Base-by-base conservation (phyloP, 2,329 filamentous ascomycete genomes). In the Ceratocystis cubensis region DNA sequence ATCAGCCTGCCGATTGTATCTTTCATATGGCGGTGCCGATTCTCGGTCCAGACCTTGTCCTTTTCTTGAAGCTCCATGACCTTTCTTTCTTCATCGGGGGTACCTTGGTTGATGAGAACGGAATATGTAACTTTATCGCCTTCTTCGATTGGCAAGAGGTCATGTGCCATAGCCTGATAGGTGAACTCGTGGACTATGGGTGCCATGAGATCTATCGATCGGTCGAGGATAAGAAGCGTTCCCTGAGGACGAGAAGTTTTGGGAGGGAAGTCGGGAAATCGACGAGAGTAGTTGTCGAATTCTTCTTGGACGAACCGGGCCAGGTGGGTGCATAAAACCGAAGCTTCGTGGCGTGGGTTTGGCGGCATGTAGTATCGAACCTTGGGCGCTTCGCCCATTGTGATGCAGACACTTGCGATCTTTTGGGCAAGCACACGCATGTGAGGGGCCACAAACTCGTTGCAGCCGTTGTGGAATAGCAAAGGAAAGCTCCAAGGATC, bases 151-250 rank as follows among this genome's bases (percentile, higher is more conserved):
- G 88, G 88, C 37, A 99, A 78, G 7, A 99, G 79, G 73, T 99
- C 94, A 75, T 96, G 90, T 2, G 91, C 93, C 93, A 99, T 97
- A 63, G 94, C 91, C 76, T 99, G 94, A 74, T 97, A 99, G 13
- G 94, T 96, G 74, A 99, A 96, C 73, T 99, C 94, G 76, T 99
- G 94, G 3, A 97, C 74, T 10, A 97, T 77, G 0, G 94, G 94
- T 0, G 93, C 87, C 77, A 88, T 85, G 2, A 96, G 76, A 74
- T 99, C 94, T 88, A 99, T 94, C 6, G 91, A 90, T 69, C 94
- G 84, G 75, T 97, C 94, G 1, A 91, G 89, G 69, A 99, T 88
- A 72, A 96, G 80, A 0, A 99, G 82, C 0, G 91, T 84, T 48
- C 90, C 90, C 70, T 89, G 87, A 5, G 92, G 93, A 65, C 93